Base-by-base conservation (phyloP, 495 filamentous ascomycete genomes). In the Penicillium simplicissimum region DNA sequence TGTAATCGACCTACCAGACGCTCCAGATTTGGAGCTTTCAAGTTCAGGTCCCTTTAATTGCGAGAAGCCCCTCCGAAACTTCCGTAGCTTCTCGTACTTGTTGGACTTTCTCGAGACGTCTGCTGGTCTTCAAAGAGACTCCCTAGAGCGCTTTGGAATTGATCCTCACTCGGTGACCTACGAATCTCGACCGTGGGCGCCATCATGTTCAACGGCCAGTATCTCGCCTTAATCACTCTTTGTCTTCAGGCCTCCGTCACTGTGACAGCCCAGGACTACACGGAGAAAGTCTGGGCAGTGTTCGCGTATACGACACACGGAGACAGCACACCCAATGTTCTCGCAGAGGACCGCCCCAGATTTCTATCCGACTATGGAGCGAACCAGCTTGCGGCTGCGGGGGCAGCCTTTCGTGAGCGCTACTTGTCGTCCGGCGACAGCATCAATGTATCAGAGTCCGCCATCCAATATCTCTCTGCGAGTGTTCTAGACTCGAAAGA, bases 301-400 rank as follows among this genome's bases (percentile, higher is more conserved):
- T 90, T 90, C 54, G 84, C 90, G 64, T 92, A 89, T 77, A 85
- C 84, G 40, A 82, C 88, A 13, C 82, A 92, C 63, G 91, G 91
- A 48, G 91, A 93, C 59, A 85, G 85, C 21, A 90, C 88, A 0
- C 83, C 89, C n/a, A 80, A 85, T 64, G 65, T 76, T 6, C 76
- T 84, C 8, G 31, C 49, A 4, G 52, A 48, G 9, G 64, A 75
- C 34, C 80, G 79, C 1, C 76, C 82, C 0, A 79, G 63, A 15
- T 59, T 64, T 4, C 73, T 96, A 62, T 92, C 90, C 1, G 74
- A 87, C 8, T 78, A 90, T 56, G 92, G 92, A 40, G 88, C 89
- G 47, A 82, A 82, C 48, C 80, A 92, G 66, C 71, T 88, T n/a
- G 83, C 80, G 65, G 60, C 73, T 25, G 86, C 88, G 1, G 92